Evolutionary conservation across 495 filamentous ascomycete genomes (phyloP).

Genomic region (Xylaria intraflava): DNA sequence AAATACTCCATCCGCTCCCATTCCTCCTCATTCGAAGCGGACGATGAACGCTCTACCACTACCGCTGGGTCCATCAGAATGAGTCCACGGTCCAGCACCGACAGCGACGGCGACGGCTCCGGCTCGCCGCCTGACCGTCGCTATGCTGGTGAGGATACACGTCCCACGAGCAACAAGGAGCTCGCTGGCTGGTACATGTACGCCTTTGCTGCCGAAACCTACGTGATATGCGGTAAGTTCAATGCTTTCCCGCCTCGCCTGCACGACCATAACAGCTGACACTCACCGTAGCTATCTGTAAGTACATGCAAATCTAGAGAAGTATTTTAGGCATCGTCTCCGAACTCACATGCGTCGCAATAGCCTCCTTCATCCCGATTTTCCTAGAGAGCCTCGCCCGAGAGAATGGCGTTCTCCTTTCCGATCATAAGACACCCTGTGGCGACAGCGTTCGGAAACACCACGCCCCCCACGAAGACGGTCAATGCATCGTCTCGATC

Average conservation of each 20-base stretch:
- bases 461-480: constrained; percentile 28
- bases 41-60: constrained; percentile 54
- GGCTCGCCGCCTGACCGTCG: constrained; percentile 15
- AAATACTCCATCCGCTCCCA: constrained; percentile 38
- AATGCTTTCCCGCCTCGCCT: constrained; percentile 5
- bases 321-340: neutral
- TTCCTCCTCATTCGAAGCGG: constrained; percentile 52
- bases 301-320: constrained; percentile 16
- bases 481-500: constrained; percentile 77
- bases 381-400: constrained; percentile 88
- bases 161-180: constrained; percentile 80
- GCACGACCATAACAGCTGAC: constrained; percentile 10
- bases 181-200: constrained; percentile 93
- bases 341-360: constrained; percentile 15
- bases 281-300: constrained; percentile 22
- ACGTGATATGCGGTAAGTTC: constrained; percentile 81
- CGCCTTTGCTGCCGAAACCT: constrained; percentile 95
- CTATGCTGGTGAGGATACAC: constrained; percentile 80
- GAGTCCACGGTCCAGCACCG: constrained; percentile 25
- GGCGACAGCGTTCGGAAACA: constrained; percentile 36
- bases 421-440: constrained; percentile 68
- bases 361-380: constrained; percentile 94
- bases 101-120: constrained; percentile 16
- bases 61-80: constrained; percentile 31
- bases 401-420: constrained; percentile 76